Evolutionary conservation across 345 rosid species (phyloP).

Genomic region (Nasturtium officinale): DNA sequence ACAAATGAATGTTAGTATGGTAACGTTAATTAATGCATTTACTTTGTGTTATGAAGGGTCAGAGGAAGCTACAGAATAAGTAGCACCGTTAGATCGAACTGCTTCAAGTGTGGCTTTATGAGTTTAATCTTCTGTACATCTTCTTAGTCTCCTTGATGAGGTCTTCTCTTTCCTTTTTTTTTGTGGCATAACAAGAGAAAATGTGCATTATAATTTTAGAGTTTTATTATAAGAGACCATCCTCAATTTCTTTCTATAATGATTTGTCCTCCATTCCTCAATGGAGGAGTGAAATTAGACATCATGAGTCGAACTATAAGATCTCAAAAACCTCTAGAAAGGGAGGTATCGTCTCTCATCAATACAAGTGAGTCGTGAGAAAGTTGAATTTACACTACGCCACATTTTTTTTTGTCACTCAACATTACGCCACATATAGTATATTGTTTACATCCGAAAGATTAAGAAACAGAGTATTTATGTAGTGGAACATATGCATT

Average conservation of each 20-base stretch:
- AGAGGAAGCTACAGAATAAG: constrained; percentile 34
- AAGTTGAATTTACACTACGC: not conserved
- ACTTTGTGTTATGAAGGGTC: constrained; percentile 20
- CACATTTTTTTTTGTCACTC: no score
- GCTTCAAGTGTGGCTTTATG: constrained; percentile 24
- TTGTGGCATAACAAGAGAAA: constrained; percentile 29
- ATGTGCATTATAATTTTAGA: constrained; percentile 21
- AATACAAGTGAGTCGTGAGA: not conserved
- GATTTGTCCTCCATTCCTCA: constrained; percentile 3
- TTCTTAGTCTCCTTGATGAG: constrained; percentile 4
- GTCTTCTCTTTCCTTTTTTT: constrained; percentile 28
- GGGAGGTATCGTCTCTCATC: constrained; percentile 1
- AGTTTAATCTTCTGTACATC: constrained; percentile 16
- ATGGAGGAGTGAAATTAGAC: not conserved
- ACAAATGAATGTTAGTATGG: not conserved
- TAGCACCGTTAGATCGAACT: not conserved
- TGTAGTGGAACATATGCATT: not conserved
- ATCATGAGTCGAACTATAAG: not conserved
- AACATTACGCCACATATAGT: not conserved
- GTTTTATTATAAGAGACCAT: not conserved
- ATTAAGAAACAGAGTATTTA: not conserved
- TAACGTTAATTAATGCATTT: not conserved
- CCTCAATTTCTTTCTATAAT: not conserved
- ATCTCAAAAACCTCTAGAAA: not conserved
- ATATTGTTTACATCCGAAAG: not conserved